Conservation (phyloP, 768 basidiomycete species). For the Mycena floridula region DNA sequence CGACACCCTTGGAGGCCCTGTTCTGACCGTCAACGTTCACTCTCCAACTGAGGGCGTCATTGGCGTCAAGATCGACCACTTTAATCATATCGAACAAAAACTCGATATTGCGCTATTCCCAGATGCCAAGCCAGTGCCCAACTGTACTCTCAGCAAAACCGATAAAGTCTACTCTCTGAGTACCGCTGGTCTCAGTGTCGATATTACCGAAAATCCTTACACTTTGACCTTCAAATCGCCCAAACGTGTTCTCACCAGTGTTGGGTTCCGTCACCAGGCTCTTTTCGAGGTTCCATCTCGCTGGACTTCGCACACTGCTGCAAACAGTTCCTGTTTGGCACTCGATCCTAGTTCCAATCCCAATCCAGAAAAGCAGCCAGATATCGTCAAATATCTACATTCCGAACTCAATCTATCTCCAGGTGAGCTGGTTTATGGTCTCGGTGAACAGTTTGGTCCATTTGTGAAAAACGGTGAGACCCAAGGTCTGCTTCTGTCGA, state of each 20-base stretch:
- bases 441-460: conserved; percentile 71
- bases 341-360: conserved; percentile 58
- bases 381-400: conserved; percentile 40
- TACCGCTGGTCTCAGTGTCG: conserved; percentile 45
- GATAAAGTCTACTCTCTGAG: conserved; percentile 26
- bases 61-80: conserved; percentile 52
- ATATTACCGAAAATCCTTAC: conserved; percentile 55
- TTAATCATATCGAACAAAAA: conserved; percentile 34
- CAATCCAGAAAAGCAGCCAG: conserved; percentile 33
- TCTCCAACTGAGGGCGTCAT: conserved; percentile 51
- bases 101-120: conserved; percentile 59
- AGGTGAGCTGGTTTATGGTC: conserved; percentile 67
- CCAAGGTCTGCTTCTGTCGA: neutral
- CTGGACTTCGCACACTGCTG: conserved; percentile 45
- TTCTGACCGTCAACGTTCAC: conserved; percentile 44
- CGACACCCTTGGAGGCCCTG: conserved; percentile 31
- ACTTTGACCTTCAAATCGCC: conserved; percentile 56
- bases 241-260: conserved; percentile 37
- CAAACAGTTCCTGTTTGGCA: conserved; percentile 50
- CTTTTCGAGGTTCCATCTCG: conserved; percentile 49
- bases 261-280: conserved; percentile 50
- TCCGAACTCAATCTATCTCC: conserved; percentile 62
- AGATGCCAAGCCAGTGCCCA: conserved; percentile 43
- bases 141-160: conserved; percentile 29
- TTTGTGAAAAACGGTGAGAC: conserved; percentile 68